Conservation (phyloP, 2,329 filamentous ascomycete genomes). For the Metarhizium rileyi region DNA sequence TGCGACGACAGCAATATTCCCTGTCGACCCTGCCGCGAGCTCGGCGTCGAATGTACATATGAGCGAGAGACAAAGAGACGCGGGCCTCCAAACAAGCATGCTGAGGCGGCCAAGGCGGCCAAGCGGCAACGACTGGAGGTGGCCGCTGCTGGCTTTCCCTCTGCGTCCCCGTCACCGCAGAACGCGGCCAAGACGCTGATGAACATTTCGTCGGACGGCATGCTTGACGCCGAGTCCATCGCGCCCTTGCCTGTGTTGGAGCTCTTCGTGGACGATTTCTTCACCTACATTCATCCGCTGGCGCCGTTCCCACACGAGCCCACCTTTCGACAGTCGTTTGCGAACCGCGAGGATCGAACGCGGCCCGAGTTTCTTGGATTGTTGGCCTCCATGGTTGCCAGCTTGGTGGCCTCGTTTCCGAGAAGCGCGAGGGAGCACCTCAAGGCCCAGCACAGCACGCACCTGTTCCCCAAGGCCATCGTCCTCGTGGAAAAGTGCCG, state of each 20-base stretch:
- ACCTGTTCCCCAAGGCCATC: slow-evolving; percentile 58
- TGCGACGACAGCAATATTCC: slow-evolving; percentile 48
- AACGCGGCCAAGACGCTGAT: slow-evolving; percentile 39
- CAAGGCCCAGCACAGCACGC: slow-evolving; percentile 52
- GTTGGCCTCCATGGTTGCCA: slow-evolving; percentile 64
- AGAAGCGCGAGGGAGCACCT: slow-evolving; percentile 60
- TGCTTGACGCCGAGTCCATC: slow-evolving; percentile 58
- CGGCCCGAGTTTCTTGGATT: slow-evolving; percentile 60
- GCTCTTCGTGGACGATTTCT: slow-evolving; percentile 69
- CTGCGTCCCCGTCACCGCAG: slow-evolving; percentile 32
- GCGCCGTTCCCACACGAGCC: slow-evolving; percentile 72
- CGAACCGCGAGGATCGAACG: slow-evolving; percentile 54
- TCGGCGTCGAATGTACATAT: slow-evolving; percentile 49
- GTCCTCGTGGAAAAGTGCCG: slow-evolving; percentile 63
- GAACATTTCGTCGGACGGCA: slow-evolving; percentile 29
- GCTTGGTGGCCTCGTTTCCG: slow-evolving; percentile 67
- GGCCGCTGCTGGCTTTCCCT: slow-evolving; percentile 7
- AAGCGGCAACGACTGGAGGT: slow-evolving; percentile 34
- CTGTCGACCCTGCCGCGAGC: slow-evolving; percentile 46
- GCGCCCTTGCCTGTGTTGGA: slow-evolving; percentile 59
- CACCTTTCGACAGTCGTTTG: slow-evolving; percentile 62
- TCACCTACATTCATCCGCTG: slow-evolving; percentile 71
- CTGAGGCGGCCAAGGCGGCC: slow-evolving; percentile 44
- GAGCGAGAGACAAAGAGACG: slow-evolving; percentile 47
- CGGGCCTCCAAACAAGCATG: slow-evolving; percentile 50